Evolutionary conservation across 176 grass and related monocot species (phyloP), one percentile per base, ranked within the genome.

Genomic region (Rhynchospora tenuis): DNA sequence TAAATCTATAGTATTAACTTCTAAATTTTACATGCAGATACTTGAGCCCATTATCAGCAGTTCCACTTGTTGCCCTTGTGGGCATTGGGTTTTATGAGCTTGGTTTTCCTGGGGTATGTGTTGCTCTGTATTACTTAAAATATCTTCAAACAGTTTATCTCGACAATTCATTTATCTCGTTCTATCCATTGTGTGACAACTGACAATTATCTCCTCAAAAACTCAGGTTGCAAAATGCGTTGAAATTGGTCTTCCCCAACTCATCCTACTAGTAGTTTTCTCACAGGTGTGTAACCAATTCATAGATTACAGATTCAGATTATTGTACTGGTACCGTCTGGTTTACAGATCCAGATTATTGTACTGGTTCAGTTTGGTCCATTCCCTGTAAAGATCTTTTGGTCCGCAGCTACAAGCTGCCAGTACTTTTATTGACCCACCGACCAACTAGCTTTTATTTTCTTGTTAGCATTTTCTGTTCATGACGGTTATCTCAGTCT

Each of bases 11-110:
- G 70, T 43, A 88, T 15, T 5, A 14, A 52, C 10, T 27, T 29
- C 28, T 55, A 76, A 76, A 76, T 76, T 67, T 87, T 88, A 65
- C 5, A 48, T 87, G 76, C 84, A 98, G 96, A 86, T 99, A 94
- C 75, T 86, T 99, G 52, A 99, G 93, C 89, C 97, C 97, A 54
- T 43, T 99, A 29, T 91, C 97, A 73, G 93, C 91, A 80, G 89
- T 90, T 85, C 97, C 97, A 88, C 80, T 99, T 27, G 88, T 99
- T 67, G 86, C 91, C 5, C 85, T 99, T 38, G 93, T 88, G 75
- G 93, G 97, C 6, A 86, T 93, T 90, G 97, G 97, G 23, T 89
- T 99, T 24, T 99, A 99, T 83, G 97, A 99, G 88, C 85, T 99
- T 62, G 97, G 93, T 26, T 99, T 99, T 86, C 97, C 97, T 31